Base-by-base conservation (phyloP, 1,139 yeast genomes). In the Barnettozyma hawaiiensis region DNA sequence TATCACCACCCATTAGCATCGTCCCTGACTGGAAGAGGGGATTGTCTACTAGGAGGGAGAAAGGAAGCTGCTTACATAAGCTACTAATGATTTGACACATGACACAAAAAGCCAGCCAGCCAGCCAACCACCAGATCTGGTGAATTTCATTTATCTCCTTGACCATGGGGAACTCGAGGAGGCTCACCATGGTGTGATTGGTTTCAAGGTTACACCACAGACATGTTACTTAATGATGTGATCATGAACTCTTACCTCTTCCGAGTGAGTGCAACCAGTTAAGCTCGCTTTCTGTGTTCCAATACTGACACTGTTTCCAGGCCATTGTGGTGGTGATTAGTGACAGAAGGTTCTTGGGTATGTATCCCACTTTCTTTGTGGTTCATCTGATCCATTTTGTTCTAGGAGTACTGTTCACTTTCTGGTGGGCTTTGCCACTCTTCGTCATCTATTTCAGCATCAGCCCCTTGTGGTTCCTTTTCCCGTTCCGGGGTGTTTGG, bases 391-490 rank as follows among this genome's bases (percentile, higher is more conserved):
- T 38, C 18, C 45, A 42, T 27, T 42, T 35, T 24, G 15, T 22
- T 4, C 14, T 42, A n/a, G 35, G 22, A 7, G 23, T 38, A 9
- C 18, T 35, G 5, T 31, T 42, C 15, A 41, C 40, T 0, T 26
- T 41, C 23, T 41, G 44, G 44, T 42, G 45, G 45, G 28, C 38
- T 1, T 26, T 32, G n/a, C 45, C 45, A 14, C 23, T 42, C 9
- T 42, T 38, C 36, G 12, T 35, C 5, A 8, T 35, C 11, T 14
- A 38, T 15, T 42, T 36, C 18, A 10, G 22, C 14, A 2, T 26
- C 7, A 42, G 35, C 11, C 45, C 45, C 6, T 8, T 42, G n/a
- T 42, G 45, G 45, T 42, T 19, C 24, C 4, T 34, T 4, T 38
- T 42, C 26, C 45, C 45, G 4, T 42, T 42, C 10, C 31, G 37